phyloP scores from a whole-genome alignment of 352 stramenopile genomes.

The Aphanomyces stellatus region DNA sequence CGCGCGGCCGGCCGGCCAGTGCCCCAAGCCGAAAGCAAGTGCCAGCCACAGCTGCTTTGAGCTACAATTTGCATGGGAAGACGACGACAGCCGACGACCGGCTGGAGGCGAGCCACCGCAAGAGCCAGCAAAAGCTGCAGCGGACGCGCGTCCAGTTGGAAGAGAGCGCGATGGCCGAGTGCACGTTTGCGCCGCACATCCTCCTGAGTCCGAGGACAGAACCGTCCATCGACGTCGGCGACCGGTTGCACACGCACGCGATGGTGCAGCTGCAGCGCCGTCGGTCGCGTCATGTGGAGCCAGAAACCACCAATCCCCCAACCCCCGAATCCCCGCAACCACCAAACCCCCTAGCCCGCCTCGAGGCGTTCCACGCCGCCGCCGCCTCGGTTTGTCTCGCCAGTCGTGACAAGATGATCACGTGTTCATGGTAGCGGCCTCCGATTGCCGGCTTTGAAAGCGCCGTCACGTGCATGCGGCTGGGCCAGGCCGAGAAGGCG shows the following conservation, averaged over 20 bases:
- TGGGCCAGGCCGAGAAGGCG: not conserved
- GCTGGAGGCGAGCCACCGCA: not conserved
- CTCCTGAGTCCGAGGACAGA: not conserved
- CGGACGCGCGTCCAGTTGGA: not conserved
- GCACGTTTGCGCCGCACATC: slow-evolving; percentile 9
- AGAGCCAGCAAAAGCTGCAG: not conserved
- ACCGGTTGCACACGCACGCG: not conserved
- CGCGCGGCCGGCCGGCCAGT: not conserved
- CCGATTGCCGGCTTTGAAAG: slow-evolving; percentile 4
- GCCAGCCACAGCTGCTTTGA: not conserved
- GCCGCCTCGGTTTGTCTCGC: not conserved
- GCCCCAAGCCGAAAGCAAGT: not conserved
- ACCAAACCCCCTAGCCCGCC: not conserved
- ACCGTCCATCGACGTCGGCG: not conserved
- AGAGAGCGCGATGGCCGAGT: not conserved
- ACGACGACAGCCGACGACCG: not conserved
- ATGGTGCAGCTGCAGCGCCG: not conserved
- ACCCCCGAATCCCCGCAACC: too few species aligned
- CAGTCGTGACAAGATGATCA: not conserved
- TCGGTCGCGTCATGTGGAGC: not conserved
- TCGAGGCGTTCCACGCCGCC: slow-evolving; percentile 2
- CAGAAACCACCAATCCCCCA: too few species aligned
- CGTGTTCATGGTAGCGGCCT: not conserved
- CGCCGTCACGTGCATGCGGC: not conserved
- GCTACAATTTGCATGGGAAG: slow-evolving; percentile 1